phyloP scores from a whole-genome alignment of 495 filamentous ascomycete species.

The Aspergillus kassunensis region DNA sequence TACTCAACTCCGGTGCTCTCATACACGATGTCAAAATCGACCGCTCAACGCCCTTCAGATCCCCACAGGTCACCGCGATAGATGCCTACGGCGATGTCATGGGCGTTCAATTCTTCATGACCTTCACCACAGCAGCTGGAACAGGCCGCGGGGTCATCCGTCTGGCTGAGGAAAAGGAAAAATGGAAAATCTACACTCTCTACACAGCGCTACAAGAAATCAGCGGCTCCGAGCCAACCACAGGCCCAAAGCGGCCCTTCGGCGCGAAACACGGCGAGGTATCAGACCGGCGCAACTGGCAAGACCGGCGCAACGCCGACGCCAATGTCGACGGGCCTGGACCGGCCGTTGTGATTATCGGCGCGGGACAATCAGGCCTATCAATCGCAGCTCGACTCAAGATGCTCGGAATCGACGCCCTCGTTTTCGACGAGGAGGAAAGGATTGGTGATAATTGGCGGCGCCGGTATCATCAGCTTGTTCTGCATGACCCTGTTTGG shows the following conservation, averaged over 20 bases:
- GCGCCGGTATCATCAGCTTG: slow-evolving; percentile 56
- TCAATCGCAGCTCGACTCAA: slow-evolving; percentile 66
- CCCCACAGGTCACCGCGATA: slow-evolving; percentile 46
- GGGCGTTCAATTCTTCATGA: slow-evolving; percentile 51
- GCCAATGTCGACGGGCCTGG: slow-evolving; percentile 46
- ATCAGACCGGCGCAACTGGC: slow-evolving; percentile 57
- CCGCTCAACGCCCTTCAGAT: slow-evolving; percentile 34
- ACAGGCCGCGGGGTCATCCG: slow-evolving; percentile 52
- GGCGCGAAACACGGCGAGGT: slow-evolving; percentile 51
- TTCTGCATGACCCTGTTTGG: slow-evolving; percentile 75
- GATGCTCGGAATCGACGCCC: slow-evolving; percentile 58
- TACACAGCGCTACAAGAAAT: slow-evolving; percentile 54
- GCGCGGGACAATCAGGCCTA: slow-evolving; percentile 54
- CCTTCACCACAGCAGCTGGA: slow-evolving; percentile 45
- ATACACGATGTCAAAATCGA: slow-evolving; percentile 49
- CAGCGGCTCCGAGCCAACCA: slow-evolving; percentile 44
- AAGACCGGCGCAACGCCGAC: slow-evolving; percentile 54
- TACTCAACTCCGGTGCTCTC: slow-evolving; percentile 38
- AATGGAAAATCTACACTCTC: slow-evolving; percentile 64
- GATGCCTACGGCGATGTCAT: slow-evolving; percentile 47
- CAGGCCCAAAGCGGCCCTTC: slow-evolving; percentile 35
- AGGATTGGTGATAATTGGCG: slow-evolving; percentile 76
- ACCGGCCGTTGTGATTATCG: slow-evolving; percentile 68
- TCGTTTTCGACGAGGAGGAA: slow-evolving; percentile 64
- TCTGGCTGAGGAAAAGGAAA: slow-evolving; percentile 43